Evolutionary conservation across 176 grass and related monocot genomes (phyloP), one percentile per base, ranked within the genome.

Genomic region (Thalia dealbata): DNA sequence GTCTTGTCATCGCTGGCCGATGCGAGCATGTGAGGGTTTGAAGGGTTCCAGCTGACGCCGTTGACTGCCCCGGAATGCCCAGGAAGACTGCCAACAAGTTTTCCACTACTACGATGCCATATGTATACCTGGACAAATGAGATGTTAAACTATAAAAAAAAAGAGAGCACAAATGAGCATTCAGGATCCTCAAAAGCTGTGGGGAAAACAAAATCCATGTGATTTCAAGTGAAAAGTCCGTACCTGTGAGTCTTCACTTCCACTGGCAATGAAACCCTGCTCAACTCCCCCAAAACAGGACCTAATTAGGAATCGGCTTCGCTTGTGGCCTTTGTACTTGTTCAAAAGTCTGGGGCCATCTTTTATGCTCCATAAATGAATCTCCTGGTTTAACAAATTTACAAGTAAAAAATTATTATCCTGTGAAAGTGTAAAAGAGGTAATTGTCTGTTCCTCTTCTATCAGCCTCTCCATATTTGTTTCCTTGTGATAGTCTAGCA

Each of bases 301-400:
- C 26, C 92, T 83, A 79, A 96, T 91, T 60, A 87, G 69, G 67
- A 87, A 87, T 78, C 89, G 82, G 54, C 16, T 82, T 69, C 86
- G 89, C 75, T 79, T 96, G 81, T 96, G 86, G 56, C 92, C 89
- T 81, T 64, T 85, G 68, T 89, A 96, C 44, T 28, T 81, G 27
- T 51, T 96, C 29, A 87, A 79, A 70, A 78, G 86, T 78, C 50
- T 87, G 19, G 92, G 89, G 28, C 64, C 69, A 78, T 78, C 85
- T 80, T 74, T 82, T 89, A 96, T 88, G 71, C 81, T 83, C 92
- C 92, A 96, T 75, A 96, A 87, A 91, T 96, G 92, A 73, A 96
- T 96, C 72, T 83, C 82, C 80, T 89, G 64, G 18, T 41, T 79
- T 67, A 3, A 0, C 59, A 96, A 79, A 85, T 96, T 87, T 65